phyloP scores from a whole-genome alignment of 2,329 filamentous ascomycete species.

The Scedosporium apiospermum region DNA sequence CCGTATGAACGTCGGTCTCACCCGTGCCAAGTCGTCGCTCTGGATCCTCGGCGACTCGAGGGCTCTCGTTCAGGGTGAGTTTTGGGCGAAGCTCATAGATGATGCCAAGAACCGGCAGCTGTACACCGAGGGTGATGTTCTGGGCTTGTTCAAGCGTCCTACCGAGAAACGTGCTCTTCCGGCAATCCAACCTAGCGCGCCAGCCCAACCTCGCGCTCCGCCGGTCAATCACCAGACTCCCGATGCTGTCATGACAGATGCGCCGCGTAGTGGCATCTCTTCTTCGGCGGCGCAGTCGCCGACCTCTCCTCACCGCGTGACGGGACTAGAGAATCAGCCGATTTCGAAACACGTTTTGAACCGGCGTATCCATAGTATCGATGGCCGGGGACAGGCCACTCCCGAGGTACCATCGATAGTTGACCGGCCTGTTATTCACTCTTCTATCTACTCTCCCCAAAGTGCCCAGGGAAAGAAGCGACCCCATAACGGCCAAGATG shows the following conservation, averaged over 20 bases:
- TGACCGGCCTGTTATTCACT: constrained; percentile 30
- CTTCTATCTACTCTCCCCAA: constrained; percentile 15
- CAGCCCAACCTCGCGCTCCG: background rate
- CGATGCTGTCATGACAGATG: background rate
- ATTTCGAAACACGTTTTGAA: background rate
- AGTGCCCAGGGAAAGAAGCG: constrained; percentile 30
- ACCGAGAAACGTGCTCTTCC: constrained; percentile 24
- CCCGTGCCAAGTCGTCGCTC: constrained; percentile 88
- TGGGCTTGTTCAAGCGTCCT: constrained; percentile 37
- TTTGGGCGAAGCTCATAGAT: constrained; percentile 79
- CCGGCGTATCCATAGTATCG: constrained; percentile 7
- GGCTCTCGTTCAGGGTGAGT: constrained; percentile 77
- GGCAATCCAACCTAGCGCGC: constrained; percentile 9
- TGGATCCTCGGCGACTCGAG: constrained; percentile 94
- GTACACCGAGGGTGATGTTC: constrained; percentile 61
- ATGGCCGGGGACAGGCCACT: constrained; percentile 7
- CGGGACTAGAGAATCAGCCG: constrained; percentile 2
- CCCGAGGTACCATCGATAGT: constrained; percentile 15
- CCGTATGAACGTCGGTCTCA: constrained; percentile 98
- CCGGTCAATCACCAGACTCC: background rate
- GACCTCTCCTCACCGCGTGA: constrained; percentile 2
- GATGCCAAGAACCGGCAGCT: constrained; percentile 66
- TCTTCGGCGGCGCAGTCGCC: background rate
- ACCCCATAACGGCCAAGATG: constrained; percentile 26
- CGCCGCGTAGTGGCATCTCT: background rate